A percentile compares a stretch with the other conserved stretches of the same genome.
Evolutionary conservation across 2,329 filamentous ascomycete genomes (phyloP).

Genomic region (Stagonosporopsis rhizophila): DNA sequence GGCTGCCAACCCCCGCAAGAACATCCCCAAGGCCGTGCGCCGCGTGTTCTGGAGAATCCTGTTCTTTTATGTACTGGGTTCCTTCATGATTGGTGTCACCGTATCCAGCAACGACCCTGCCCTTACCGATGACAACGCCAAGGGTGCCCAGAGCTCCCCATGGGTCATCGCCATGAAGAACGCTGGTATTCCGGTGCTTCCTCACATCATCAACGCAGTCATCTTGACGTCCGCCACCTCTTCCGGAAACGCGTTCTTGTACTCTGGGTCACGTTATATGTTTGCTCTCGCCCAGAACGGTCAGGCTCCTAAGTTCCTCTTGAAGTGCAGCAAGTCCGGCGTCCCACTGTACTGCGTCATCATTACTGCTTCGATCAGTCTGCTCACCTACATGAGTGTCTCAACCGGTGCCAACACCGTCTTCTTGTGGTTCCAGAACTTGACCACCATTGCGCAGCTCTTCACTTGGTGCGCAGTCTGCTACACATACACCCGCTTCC

Average conservation of each 20-base stretch:
- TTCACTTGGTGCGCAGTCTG: slow-evolving; percentile 63
- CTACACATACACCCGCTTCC: slow-evolving; percentile 66
- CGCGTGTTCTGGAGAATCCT: slow-evolving; percentile 63
- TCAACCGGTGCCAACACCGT: slow-evolving; percentile 54
- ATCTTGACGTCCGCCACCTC: slow-evolving; percentile 77
- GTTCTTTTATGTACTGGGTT: slow-evolving; percentile 61
- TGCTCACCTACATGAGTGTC: slow-evolving; percentile 59
- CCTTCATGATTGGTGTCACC: slow-evolving; percentile 65
- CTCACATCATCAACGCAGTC: slow-evolving; percentile 77
- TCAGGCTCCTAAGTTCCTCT: slow-evolving; percentile 61
- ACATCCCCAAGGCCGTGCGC: slow-evolving; percentile 62
- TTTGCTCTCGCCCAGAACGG: slow-evolving; percentile 59
- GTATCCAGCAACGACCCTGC: slow-evolving; percentile 62
- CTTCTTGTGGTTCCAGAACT: slow-evolving; percentile 75
- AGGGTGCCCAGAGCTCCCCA: slow-evolving; percentile 46
- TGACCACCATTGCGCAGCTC: slow-evolving; percentile 65
- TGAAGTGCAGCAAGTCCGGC: slow-evolving; percentile 56
- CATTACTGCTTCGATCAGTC: slow-evolving; percentile 51
- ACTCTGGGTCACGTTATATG: slow-evolving; percentile 60
- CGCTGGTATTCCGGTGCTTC: slow-evolving; percentile 71
- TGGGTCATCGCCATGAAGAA: slow-evolving; percentile 71
- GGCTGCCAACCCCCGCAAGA: slow-evolving; percentile 45
- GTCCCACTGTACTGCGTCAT: slow-evolving; percentile 52
- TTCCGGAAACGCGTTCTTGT: slow-evolving; percentile 71
- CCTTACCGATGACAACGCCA: slow-evolving; percentile 55